A percentile compares a stretch with the other conserved stretches of the same genome.
Evolutionary conservation across 257 asterid genomes (phyloP).

Genomic region (Prunella vulgaris): DNA sequence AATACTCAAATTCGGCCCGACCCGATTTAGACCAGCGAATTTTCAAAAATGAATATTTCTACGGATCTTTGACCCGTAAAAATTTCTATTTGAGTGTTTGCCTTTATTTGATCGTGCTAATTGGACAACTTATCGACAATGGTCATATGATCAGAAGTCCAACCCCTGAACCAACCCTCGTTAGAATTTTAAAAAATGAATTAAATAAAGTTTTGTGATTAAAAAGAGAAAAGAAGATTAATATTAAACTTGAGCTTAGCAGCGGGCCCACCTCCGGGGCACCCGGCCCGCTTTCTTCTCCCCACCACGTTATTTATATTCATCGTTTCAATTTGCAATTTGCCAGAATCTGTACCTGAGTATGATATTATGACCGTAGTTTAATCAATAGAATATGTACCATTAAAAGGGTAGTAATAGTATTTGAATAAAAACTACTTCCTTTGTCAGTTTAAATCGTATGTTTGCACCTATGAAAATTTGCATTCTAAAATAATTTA

Average conservation of each 20-base stretch:
- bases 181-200: neutral
- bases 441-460: too few species aligned
- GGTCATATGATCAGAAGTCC: neutral
- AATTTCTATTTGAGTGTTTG: too few species aligned
- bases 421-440: too few species aligned
- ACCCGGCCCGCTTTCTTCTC: slow-evolving; percentile 33
- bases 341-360: neutral
- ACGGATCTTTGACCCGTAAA: too few species aligned
- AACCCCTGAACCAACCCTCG: neutral
- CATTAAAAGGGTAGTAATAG: too few species aligned
- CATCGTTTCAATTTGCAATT: neutral
- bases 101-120: neutral
- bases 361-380: too few species aligned
- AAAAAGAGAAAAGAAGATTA: neutral
- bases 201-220: slow-evolving; percentile 14
- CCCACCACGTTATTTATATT: slow-evolving; percentile 27
- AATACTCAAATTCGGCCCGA: too few species aligned
- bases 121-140: neutral
- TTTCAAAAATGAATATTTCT: too few species aligned
- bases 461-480: too few species aligned
- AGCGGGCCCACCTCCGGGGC: neutral
- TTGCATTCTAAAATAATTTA: too few species aligned
- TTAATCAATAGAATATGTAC: too few species aligned
- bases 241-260: neutral
- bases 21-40: too few species aligned